Evolutionary conservation across 192 early-diverging fungal genomes (phyloP), one percentile per base, ranked within the genome.

Genomic region (Umbelopsis sp.): DNA sequence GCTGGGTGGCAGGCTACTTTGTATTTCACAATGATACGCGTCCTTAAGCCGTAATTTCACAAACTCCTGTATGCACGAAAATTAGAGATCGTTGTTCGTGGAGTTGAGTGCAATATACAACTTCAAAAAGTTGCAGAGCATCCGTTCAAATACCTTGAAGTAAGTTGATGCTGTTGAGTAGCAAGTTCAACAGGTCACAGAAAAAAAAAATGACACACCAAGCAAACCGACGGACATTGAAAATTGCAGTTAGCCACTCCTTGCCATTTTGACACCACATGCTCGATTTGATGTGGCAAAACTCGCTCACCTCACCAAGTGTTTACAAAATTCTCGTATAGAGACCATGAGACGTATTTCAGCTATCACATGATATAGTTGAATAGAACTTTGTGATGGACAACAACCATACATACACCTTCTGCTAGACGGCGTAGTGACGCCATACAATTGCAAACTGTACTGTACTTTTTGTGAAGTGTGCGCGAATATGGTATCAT

Each of bases 201-300:
- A 55, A 61, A 61, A 61, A 61, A 61, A 61, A 61, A 61, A 61
- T 61, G 55, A 61, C 55, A 61, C 55, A 37, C 55, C 33, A 18
- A 35, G 30, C 55, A 61, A 61, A 25, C 55, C 27, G 30, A 61
- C 55, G 55, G 55, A 61, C 55, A 61, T 61, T 61, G 0, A 61
- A 61, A 25, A 35, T 11, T 22, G 18, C 9, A 18, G 15, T 33
- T 61, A 35, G 10, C 55, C 55, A 25, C 55, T 61, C 33, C 27
- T 10, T 25, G 55, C 18, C 30, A 16, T 55, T 61, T 61, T 25
- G 55, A 61, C 55, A 61, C 30, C 48, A 49, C 20, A 49, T 49
- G 15, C 18, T 49, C 15, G 48, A 49, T 16, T 20, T 6, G 48
- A 21, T 49, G 18, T 49, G 48, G 48, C 48, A 16, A 49, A 41